A percentile compares a stretch with the other conserved stretches of the same genome.
phyloP scores from a whole-genome alignment of 78 protist genomes.

The Dictyostelium firmibasis region DNA sequence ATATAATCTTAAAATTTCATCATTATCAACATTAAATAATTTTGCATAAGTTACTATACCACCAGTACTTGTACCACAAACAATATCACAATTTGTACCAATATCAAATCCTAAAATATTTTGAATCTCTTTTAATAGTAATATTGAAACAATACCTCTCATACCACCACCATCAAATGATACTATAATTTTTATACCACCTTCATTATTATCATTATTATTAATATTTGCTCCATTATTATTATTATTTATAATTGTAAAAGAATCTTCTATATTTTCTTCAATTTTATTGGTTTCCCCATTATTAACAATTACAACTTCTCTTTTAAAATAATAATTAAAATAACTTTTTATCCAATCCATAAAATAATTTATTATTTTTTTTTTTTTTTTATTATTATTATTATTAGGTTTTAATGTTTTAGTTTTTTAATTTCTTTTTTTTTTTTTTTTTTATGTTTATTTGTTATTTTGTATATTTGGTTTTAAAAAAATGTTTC shows the following conservation, averaged over 20 bases:
- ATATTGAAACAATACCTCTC: neutral
- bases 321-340: neutral
- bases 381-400: neutral
- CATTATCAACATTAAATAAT: neutral
- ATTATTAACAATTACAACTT: neutral
- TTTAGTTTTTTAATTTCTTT: neutral
- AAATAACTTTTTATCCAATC: slow-evolving; percentile 6
- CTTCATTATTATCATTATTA: neutral
- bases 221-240: neutral
- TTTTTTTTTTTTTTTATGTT: neutral
- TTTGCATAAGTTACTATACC: neutral
- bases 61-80: slow-evolving; percentile 11
- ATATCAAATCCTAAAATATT: neutral
- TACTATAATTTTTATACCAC: neutral
- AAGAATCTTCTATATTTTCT: neutral
- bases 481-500: neutral
- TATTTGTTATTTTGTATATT: too few relatives aligned
- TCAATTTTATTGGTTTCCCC: neutral
- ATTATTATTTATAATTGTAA: neutral
- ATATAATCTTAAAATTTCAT: neutral
- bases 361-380: neutral
- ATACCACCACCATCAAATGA: slow-evolving; percentile 30
- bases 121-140: neutral
- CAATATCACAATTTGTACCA: neutral
- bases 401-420: neutral